phyloP scores from a whole-genome alignment of 1,284 basidiomycete species.

The Malassezia pachydermatis region DNA sequence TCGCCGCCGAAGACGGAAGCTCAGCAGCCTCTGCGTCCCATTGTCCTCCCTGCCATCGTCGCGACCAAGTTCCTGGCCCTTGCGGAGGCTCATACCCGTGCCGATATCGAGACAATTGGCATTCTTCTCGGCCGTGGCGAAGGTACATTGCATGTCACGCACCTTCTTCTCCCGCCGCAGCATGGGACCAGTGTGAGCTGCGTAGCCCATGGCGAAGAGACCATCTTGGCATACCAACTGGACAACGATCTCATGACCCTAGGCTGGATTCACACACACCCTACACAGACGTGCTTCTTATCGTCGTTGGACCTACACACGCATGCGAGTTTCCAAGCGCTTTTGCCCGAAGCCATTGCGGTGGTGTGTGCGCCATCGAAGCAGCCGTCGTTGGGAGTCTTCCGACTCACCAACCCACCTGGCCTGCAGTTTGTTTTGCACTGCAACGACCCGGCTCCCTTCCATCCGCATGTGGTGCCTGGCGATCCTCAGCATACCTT shows the following conservation, averaged over 20 bases:
- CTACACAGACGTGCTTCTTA: slow-evolving; percentile 70
- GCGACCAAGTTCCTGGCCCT: slow-evolving; percentile 64
- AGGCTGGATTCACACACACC: slow-evolving; percentile 89
- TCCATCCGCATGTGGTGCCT: slow-evolving; percentile 20
- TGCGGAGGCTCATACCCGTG: slow-evolving; percentile 56
- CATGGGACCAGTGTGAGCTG: slow-evolving; percentile 75
- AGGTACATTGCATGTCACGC: neutral
- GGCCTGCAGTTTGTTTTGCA: slow-evolving; percentile 55
- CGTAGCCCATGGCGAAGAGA: slow-evolving; percentile 74
- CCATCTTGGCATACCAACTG: slow-evolving; percentile 71
- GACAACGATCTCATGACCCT: slow-evolving; percentile 66
- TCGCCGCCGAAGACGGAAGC: slow-evolving; percentile 14
- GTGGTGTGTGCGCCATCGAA: slow-evolving; percentile 75
- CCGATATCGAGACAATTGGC: slow-evolving; percentile 60
- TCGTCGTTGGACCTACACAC: slow-evolving; percentile 79
- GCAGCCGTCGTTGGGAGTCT: slow-evolving; percentile 70
- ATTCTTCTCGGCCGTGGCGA: slow-evolving; percentile 54
- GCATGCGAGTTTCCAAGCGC: slow-evolving; percentile 71
- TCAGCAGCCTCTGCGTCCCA: slow-evolving; percentile 15
- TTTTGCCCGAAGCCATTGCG: slow-evolving; percentile 79
- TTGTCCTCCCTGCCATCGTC: slow-evolving; percentile 57
- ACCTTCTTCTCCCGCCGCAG: slow-evolving; percentile 59
- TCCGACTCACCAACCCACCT: slow-evolving; percentile 71
- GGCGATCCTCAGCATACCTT: neutral
- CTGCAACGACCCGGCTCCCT: slow-evolving; percentile 19